Conservation (phyloP, 768 basidiomycete species). For the Collybia nuda region DNA sequence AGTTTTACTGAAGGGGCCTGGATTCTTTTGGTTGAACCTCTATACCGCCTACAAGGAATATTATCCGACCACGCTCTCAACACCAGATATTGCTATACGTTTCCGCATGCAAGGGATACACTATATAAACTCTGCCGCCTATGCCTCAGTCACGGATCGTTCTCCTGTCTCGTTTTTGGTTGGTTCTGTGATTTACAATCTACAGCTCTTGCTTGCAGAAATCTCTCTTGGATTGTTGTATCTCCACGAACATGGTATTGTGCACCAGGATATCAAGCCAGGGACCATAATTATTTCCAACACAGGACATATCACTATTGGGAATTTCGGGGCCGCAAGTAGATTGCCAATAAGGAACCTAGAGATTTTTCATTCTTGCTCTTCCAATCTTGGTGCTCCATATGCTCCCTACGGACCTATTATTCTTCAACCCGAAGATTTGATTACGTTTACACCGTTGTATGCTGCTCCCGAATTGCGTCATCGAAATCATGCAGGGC, state of each 20-base stretch:
- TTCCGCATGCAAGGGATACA: slow-evolving; percentile 14
- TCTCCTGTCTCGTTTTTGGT: slow-evolving; percentile 5
- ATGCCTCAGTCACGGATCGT: slow-evolving; percentile 4
- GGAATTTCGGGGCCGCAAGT: slow-evolving; percentile 60
- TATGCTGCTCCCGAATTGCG: slow-evolving; percentile 36
- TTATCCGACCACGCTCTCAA: slow-evolving; percentile 26
- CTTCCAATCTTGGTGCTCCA: neutral
- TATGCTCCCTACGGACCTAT: slow-evolving; percentile 12
- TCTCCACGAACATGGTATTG: slow-evolving; percentile 60
- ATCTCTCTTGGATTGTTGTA: slow-evolving; percentile 31
- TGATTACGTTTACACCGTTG: slow-evolving; percentile 29
- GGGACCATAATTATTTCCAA: slow-evolving; percentile 57
- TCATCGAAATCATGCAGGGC: slow-evolving; percentile 20
- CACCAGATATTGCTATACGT: slow-evolving; percentile 24
- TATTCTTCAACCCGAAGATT: slow-evolving; percentile 19
- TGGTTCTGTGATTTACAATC: slow-evolving; percentile 12
- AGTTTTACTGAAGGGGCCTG: neutral
- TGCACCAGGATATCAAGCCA: slow-evolving; percentile 72
- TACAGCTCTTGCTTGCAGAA: slow-evolving; percentile 30
- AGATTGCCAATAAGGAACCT: slow-evolving; percentile 14
- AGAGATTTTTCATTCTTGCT: neutral
- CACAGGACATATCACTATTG: slow-evolving; percentile 52
- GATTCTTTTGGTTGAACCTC: neutral
- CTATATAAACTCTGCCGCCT: slow-evolving; percentile 6
- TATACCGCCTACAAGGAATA: slow-evolving; percentile 21